Evolutionary conservation across 208 protist genomes (phyloP), one percentile per base, ranked within the genome.

Genomic region (Wallacemonas sp.): DNA sequence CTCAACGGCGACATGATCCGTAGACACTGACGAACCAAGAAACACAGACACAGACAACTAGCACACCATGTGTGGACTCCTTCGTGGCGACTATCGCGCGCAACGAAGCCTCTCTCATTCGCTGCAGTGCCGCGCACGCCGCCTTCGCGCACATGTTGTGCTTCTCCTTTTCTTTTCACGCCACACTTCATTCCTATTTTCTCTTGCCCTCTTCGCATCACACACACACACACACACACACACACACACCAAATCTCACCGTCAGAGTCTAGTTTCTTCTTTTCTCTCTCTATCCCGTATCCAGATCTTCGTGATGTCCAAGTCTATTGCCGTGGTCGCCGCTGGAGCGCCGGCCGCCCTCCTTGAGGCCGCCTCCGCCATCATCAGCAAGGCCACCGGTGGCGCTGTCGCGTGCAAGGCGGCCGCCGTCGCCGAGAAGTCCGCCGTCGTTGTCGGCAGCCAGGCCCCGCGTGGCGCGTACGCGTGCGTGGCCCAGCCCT

Each of bases 401-500:
- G 82, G 82, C n/a, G 77, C 81, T 26, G 76, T 91, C 39, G 79
- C 72, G 65, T 65, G 73, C 0, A 61, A 45, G 28, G 70, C 73
- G 41, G 77, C 82, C 18, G 73, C 78, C 42, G 55, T 74, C 33
- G 88, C 83, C n/a, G 70, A 63, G 2, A 63, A 55, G 11, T 74
- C 77, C 48, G 85, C 78, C 26, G 77, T 95, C 18, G 82, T 93
- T 1, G 77, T 95, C 12, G 89, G 89, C 26, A 74, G 63, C 26
- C 70, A 73, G 18, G 81, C 80, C 2, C 86, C 89, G 5, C 64
- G 50, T 8, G 84, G 79, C 39, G 85, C 86, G 8, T 84, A 88
- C 73, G 84, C 87, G 23, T 72, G 72, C 22, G 81, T 95, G 11
- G 79, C 79, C 29, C 59, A 74, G 55, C 71, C 77, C 0, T 69